These are phyloP conservation scores for Pisolithus orientalis DNA, from an alignment of 768 basidiomycete genomes.

Conservation along the genomic window DNA sequence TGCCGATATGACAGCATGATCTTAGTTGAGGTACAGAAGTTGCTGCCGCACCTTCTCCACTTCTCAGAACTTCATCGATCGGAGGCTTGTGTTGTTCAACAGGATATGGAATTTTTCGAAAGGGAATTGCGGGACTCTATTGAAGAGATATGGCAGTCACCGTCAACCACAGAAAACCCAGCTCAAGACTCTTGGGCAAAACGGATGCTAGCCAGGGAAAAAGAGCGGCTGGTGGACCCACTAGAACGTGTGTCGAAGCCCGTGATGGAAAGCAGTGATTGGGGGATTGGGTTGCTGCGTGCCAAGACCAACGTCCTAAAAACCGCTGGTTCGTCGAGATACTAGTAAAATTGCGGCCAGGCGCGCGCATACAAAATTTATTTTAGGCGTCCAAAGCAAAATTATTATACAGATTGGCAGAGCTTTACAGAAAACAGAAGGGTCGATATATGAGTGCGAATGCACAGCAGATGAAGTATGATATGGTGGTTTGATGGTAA, in stretches of 20 bases:
- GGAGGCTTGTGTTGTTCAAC: constrained; percentile 64
- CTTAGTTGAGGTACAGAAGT: constrained; percentile 56
- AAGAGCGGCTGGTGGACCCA: constrained; percentile 40
- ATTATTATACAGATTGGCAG: background rate
- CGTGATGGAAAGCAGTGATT: constrained; percentile 19
- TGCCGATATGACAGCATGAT: constrained; percentile 1
- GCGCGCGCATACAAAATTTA: background rate
- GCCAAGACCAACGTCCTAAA: background rate
- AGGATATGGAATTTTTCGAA: constrained; percentile 51
- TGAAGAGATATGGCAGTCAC: constrained; percentile 60
- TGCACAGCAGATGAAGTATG: constrained; percentile 3
- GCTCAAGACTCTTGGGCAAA: constrained; percentile 42
- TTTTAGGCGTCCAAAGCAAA: background rate
- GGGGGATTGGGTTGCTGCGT: constrained; percentile 19
- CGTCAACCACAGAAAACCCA: constrained; percentile 20
- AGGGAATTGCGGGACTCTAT: constrained; percentile 48
- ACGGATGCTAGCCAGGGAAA: constrained; percentile 51
- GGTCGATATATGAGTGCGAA: background rate
- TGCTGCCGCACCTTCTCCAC: constrained; percentile 75
- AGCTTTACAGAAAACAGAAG: background rate
- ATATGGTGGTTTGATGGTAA: constrained; percentile 1
- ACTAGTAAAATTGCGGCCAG: background rate
- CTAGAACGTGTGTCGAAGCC: constrained; percentile 50
- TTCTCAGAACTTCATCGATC: constrained; percentile 59
- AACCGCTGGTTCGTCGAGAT: background rate